These are phyloP conservation scores for Vanilla planifolia DNA, from an alignment of 106 monocot genomes.

Conservation along the genomic window DNA sequence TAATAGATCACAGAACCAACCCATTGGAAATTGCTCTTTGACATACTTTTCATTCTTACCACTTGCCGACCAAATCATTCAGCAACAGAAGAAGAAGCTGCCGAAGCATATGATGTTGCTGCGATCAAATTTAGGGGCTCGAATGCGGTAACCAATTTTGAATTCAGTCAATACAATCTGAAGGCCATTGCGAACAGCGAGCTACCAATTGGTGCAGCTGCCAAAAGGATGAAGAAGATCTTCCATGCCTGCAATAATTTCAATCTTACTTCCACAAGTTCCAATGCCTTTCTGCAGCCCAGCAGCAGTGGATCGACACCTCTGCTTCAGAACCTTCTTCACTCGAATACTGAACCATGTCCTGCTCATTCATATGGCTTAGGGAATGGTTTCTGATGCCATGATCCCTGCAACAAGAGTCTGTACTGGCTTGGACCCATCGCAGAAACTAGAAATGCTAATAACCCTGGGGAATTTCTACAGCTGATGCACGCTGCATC, in stretches of 20 bases:
- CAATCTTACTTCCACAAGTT: neutral
- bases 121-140: slow-evolving; percentile 39
- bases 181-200: slow-evolving; percentile 11
- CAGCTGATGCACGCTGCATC: neutral
- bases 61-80: too few relatives aligned
- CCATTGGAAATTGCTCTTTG: too few relatives aligned
- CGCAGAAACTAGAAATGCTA: neutral
- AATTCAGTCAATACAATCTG: slow-evolving; percentile 11
- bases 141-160: slow-evolving; percentile 52
- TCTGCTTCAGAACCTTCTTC: slow-evolving; percentile 26
- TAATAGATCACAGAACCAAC: too few relatives aligned
- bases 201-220: slow-evolving; percentile 3
- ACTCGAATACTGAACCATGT: too few relatives aligned
- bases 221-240: slow-evolving; percentile 3
- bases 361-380: too few relatives aligned
- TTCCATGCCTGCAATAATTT: slow-evolving; percentile 4
- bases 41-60: too few relatives aligned
- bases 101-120: slow-evolving; percentile 42
- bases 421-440: slow-evolving; percentile 10
- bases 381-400: neutral
- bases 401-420: slow-evolving; percentile 7
- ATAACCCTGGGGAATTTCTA: neutral
- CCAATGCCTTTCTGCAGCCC: neutral
- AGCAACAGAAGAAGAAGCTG: slow-evolving; percentile 54
- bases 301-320: neutral